Evolutionary conservation across 306 rosid genomes (phyloP), one percentile per base, ranked within the genome.

Genomic region (Rosa chinensis): DNA sequence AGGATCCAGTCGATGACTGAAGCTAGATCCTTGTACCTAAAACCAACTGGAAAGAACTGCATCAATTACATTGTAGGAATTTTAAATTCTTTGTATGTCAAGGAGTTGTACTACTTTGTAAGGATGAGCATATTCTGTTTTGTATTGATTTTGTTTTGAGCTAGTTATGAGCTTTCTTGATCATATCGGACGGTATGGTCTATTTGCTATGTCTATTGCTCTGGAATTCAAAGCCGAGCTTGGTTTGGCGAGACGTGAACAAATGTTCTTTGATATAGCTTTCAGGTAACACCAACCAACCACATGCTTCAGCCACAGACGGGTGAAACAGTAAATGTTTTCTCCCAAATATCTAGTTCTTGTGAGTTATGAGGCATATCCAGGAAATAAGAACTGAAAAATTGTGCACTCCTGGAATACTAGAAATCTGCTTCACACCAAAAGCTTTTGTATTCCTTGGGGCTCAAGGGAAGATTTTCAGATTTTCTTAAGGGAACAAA

Each of bases 1-100:
- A 89, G 78, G 99, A 95, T 80, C 99, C 98, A 3, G 93, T 93
- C 78, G 99, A 95, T 74, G 99, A 95, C 78, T 95, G 92, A 72
- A 61, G 69, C 20, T 50, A 73, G 78, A 66, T n/a, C 52, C 11
- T 42, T 21, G 70, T 68, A 47, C 43, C 75, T 59, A 69, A 44
- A 35, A 45, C 61, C 59, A 76, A 43, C 45, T 5, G 20, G 58
- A 39, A 63, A 63, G 13, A 75, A 21, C 10, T 13, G 35, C 50
- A 73, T 40, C 45, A 55, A 55, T 72, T 75, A 53, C 78, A 37
- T 25, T 14, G 17, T 75, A 78, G 23, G 80, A 70, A 18, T 14
- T 61, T 37, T 45, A 28, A 58, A 13, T 74, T 40, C 40, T 62
- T 49, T 76, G 14, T 18, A 21, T 45, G 42, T n/a, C 1, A 45